These are phyloP conservation scores for Zopfia rhizophila DNA, from an alignment of 2,329 filamentous ascomycete species.

Conservation along the genomic window DNA sequence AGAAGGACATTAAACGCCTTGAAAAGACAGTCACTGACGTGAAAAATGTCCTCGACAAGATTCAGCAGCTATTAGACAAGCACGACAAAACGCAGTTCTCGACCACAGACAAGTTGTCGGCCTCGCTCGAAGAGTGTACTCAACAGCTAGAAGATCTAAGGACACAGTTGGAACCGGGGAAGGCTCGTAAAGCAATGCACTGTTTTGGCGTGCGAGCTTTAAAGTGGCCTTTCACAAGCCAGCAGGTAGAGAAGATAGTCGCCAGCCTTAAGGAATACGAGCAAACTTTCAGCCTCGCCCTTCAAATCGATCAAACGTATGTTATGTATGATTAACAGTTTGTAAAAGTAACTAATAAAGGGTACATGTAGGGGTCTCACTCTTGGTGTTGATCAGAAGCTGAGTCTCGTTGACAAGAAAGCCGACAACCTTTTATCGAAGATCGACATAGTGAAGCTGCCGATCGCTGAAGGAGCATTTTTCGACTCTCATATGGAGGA, in stretches of 20 bases:
- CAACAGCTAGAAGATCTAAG: neutral
- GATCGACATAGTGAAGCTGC: neutral
- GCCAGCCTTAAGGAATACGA: constrained; percentile 33
- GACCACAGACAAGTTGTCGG: constrained; percentile 33
- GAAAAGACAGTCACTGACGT: constrained; percentile 32
- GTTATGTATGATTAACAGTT: constrained; percentile 22
- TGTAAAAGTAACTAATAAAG: constrained; percentile 22
- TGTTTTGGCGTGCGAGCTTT: constrained; percentile 40
- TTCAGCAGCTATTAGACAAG: constrained; percentile 31
- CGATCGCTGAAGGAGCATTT: neutral
- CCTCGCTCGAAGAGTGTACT: constrained; percentile 7
- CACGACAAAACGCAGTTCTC: constrained; percentile 30
- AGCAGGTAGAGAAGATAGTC: constrained; percentile 40
- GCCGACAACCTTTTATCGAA: too few relatives aligned
- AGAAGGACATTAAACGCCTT: constrained; percentile 39
- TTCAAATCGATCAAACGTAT: constrained; percentile 44
- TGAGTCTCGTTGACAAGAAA: too few relatives aligned
- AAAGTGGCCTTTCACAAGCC: constrained; percentile 50
- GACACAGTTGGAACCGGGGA: neutral
- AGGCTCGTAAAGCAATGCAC: constrained; percentile 34
- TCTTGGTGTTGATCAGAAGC: neutral
- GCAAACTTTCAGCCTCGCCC: constrained; percentile 28
- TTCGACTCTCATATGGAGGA: neutral
- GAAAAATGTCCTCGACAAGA: constrained; percentile 25
- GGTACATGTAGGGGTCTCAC: neutral